Conservation (phyloP, 1,284 basidiomycete genomes). For the Microbotryomycetes sp. region DNA sequence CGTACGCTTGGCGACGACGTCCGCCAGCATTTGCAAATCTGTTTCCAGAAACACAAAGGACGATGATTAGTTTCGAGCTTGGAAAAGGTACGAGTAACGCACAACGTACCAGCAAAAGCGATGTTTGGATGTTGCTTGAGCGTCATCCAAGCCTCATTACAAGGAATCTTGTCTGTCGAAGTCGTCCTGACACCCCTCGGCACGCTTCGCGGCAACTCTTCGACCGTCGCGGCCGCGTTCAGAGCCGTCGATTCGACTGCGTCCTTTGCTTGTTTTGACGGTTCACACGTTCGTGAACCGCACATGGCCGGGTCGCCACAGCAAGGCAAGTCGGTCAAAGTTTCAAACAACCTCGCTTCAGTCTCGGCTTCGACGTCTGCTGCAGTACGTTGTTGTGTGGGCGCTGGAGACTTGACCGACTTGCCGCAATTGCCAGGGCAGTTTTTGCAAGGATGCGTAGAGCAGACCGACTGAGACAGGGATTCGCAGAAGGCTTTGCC, state of each 20-base stretch:
- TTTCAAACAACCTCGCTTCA: conserved; percentile 22
- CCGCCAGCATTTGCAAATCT: conserved; percentile 38
- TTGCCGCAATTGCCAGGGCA: conserved; percentile 15
- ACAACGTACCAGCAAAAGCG: conserved; percentile 27
- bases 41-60: conserved; percentile 1
- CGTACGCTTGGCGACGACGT: conserved; percentile 36
- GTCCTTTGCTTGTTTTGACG: neutral
- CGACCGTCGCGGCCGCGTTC: neutral
- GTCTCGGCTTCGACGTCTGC: conserved; percentile 12
- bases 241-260: neutral
- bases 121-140: conserved; percentile 36
- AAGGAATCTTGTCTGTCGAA: conserved; percentile 27
- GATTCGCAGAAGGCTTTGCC: conserved; percentile 32
- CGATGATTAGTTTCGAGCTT: too few species aligned
- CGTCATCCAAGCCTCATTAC: conserved; percentile 33
- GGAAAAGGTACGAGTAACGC: neutral
- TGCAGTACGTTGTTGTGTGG: conserved; percentile 7
- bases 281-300: conserved; percentile 29
- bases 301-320: conserved; percentile 33
- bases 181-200: conserved; percentile 7
- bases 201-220: conserved; percentile 16
- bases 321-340: conserved; percentile 32
- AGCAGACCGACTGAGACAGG: conserved; percentile 26
- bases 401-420: neutral
- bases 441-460: conserved; percentile 23